A percentile compares a stretch with the other conserved stretches of the same genome.
Conservation (phyloP, 2,329 filamentous ascomycete genomes). For the Tolypocladium ophioglossoides region DNA sequence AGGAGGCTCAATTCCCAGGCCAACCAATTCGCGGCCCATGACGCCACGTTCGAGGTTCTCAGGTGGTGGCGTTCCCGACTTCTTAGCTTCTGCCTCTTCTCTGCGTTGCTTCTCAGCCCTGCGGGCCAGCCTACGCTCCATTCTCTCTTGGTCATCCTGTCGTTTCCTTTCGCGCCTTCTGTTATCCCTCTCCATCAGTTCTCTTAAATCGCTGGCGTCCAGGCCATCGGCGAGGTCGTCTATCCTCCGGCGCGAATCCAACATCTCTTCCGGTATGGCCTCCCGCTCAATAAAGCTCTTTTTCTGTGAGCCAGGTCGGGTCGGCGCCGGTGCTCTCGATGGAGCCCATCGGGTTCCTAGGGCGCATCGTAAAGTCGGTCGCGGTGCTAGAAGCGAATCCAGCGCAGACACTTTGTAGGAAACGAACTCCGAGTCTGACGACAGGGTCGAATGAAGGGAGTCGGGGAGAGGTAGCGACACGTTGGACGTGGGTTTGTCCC, state of each 20-base stretch:
- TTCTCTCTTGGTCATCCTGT: conserved; percentile 54
- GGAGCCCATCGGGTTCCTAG: conserved; percentile 49
- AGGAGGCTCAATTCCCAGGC: conserved; percentile 44
- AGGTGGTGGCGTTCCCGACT: conserved; percentile 39
- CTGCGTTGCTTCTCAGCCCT: conserved; percentile 56
- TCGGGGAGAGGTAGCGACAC: conserved; percentile 64
- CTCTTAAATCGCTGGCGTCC: conserved; percentile 71
- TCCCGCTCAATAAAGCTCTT: conserved; percentile 39
- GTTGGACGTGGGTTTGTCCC: conserved; percentile 57
- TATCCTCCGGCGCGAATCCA: conserved; percentile 52
- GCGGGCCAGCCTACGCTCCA: conserved; percentile 53
- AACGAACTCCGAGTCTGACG: conserved; percentile 57
- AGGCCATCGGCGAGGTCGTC: conserved; percentile 74
- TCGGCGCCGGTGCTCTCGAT: conserved; percentile 32
- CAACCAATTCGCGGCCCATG: conserved; percentile 45
- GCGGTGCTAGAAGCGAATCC: conserved; percentile 64
- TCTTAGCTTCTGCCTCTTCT: conserved; percentile 43
- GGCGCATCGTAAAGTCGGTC: conserved; percentile 71
- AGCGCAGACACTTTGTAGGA: conserved; percentile 74
- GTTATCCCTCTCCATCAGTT: conserved; percentile 83
- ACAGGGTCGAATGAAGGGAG: conserved; percentile 68
- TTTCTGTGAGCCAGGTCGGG: conserved; percentile 38
- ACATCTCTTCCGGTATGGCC: conserved; percentile 49
- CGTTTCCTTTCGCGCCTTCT: conserved; percentile 68
- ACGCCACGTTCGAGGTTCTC: conserved; percentile 51